A percentile compares a stretch with the other conserved stretches of the same genome.
These are phyloP conservation scores for Penicillium flavigenum DNA, from an alignment of 495 filamentous ascomycete genomes.

Conservation along the genomic window DNA sequence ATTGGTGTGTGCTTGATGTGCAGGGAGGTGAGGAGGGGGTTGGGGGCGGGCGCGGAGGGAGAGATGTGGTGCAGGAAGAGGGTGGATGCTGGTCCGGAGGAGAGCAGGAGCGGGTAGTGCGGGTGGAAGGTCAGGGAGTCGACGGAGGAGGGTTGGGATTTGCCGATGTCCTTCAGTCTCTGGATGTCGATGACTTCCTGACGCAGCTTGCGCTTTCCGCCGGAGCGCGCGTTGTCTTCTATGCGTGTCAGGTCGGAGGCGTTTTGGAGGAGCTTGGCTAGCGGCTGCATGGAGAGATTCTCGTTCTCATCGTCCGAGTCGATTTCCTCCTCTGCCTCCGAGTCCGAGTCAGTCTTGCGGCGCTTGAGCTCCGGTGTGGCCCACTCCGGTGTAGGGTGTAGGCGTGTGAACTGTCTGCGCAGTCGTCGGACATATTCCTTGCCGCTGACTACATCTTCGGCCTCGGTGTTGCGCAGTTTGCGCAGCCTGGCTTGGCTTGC, in stretches of 20 bases:
- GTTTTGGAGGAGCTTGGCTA: conserved; percentile 76
- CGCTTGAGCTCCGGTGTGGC: conserved; percentile 57
- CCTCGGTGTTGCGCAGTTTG: conserved; percentile 75
- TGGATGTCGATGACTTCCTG: conserved; percentile 87
- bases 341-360: conserved; percentile 51
- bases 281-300: conserved; percentile 65
- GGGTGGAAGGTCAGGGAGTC: conserved; percentile 89
- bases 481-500: conserved; percentile 68
- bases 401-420: conserved; percentile 73
- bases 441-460: conserved; percentile 82
- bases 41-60: conserved; percentile 69
- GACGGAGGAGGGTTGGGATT: conserved; percentile 66
- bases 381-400: conserved; percentile 82
- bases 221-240: conserved; percentile 35
- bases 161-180: conserved; percentile 63
- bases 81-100: conserved; percentile 78
- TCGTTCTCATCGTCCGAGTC: conserved; percentile 61
- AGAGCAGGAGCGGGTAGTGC: conserved; percentile 79
- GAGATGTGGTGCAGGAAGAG: conserved; percentile 86
- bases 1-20: conserved; percentile 81
- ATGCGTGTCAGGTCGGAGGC: conserved; percentile 55
- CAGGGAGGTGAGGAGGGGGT: conserved; percentile 85
- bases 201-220: conserved; percentile 63
- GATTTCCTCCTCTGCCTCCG: conserved; percentile 44
- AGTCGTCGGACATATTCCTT: conserved; percentile 79